A percentile compares a stretch with the other conserved stretches of the same genome.
These are phyloP conservation scores for Citeromyces matritensis DNA, from an alignment of 805 yeast species.

Conservation along the genomic window DNA sequence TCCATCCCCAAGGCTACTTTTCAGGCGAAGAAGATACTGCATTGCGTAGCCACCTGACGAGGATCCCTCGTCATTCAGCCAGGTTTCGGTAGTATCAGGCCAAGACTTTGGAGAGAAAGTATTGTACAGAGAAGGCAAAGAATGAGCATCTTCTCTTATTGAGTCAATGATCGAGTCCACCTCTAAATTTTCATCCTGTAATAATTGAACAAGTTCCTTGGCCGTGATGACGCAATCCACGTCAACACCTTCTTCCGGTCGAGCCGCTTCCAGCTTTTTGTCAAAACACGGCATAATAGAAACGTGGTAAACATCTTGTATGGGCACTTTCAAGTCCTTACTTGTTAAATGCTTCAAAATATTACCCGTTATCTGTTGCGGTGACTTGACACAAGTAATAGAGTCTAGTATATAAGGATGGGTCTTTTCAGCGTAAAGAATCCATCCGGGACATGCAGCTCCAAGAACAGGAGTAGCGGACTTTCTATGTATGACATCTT, in stretches of 20 bases:
- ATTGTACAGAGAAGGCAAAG: conserved; percentile 7
- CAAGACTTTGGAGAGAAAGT: conserved; percentile 39
- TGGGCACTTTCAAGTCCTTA: conserved; percentile 13
- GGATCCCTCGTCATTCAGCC: conserved; percentile 69
- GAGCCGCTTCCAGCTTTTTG: conserved; percentile 86
- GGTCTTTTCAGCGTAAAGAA: conserved; percentile 88
- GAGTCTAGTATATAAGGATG: conserved; percentile 71
- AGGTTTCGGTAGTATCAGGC: conserved; percentile 44
- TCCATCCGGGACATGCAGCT: conserved; percentile 92
- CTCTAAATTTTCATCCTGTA: conserved; percentile 35
- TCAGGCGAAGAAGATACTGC: conserved; percentile 37
- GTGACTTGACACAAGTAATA: conserved; percentile 66
- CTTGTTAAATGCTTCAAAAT: conserved; percentile 41
- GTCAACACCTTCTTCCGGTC: conserved; percentile 52
- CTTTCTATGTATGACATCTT: conserved; percentile 15
- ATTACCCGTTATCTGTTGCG: conserved; percentile 87
- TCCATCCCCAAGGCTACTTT: conserved; percentile 9
- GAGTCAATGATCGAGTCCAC: conserved; percentile 12
- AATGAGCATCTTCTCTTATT: conserved; percentile 5
- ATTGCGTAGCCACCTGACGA: conserved; percentile 83
- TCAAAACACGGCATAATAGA: conserved; percentile 96
- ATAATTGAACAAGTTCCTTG: conserved; percentile 63
- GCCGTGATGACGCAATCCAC: conserved; percentile 95
- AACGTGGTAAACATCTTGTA: conserved; percentile 49
- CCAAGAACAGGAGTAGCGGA: conserved; percentile 38